Base-by-base conservation (phyloP, 352 stramenopile species). In the Phytophthora melonis region DNA sequence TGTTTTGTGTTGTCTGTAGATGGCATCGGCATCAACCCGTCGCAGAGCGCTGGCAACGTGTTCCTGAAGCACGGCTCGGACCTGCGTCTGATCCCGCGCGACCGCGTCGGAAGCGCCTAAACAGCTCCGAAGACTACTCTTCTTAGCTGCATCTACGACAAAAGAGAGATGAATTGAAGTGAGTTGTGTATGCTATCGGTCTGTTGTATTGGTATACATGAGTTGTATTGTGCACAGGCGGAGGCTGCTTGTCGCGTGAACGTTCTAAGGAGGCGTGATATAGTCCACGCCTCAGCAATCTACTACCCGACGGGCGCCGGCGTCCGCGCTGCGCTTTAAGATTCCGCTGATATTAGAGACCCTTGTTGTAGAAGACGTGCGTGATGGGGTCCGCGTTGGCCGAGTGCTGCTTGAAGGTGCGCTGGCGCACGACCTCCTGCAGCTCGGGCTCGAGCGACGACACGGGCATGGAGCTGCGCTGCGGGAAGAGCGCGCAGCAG, bases 1-100 rank as follows among this genome's bases (percentile, higher is more conserved):
- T 6, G 36, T 43, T 16, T 0, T 43, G 13, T 65, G 34, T 70
- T 63, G 54, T 74, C 36, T 45, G 64, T 68, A 93, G 89, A 96
- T 75, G 90, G 90, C 59, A 93, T 94, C 30, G 90, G 90, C 57
- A 94, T 96, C 72, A 96, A 96, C 76, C 72, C 72, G 21, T 89
- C 85, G 60, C 90, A 96, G 73, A 94, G 85, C 58, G 87, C 88
- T 27, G 87, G 87, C 72, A 94, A 92, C 56, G 84, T 96, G 23
- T 95, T 95, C 63, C 68, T 96, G 43, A 96, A 96, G 77, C 80
- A 96, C 67, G 90, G 90, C 62, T 92, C 83, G 27, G 90, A 96
- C 58, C 77, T 96, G 66, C 82, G 90, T 53, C 81, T 96, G 59
- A 96, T 96, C 65, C 90, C 90, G 8, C 85, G 90, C 52, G 90